These are phyloP conservation scores for Barnettozyma hawaiiensis DNA, from an alignment of 1,139 yeast species.

Conservation along the genomic window DNA sequence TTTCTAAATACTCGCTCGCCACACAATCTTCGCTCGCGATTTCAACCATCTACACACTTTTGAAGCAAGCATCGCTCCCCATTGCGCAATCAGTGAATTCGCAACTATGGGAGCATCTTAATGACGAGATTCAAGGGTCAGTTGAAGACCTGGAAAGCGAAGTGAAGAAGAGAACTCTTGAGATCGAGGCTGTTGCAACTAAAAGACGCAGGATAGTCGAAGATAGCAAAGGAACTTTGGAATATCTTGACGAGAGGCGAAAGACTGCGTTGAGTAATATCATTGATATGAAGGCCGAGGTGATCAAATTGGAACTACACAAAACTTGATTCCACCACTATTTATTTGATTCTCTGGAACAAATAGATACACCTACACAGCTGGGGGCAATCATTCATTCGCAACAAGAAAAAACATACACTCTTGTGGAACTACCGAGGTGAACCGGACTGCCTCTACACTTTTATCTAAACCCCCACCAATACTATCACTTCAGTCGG, in stretches of 20 bases:
- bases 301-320: slow-evolving; percentile 12
- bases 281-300: slow-evolving; percentile 21
- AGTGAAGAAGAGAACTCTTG: slow-evolving; percentile 13
- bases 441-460: too few relatives aligned
- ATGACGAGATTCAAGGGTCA: slow-evolving; percentile 12
- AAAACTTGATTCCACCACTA: not conserved
- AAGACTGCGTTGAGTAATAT: slow-evolving; percentile 19
- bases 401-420: too few relatives aligned
- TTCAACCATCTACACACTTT: slow-evolving; percentile 18
- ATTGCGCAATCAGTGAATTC: slow-evolving; percentile 12
- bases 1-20: slow-evolving; percentile 16
- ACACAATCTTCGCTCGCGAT: slow-evolving; percentile 15
- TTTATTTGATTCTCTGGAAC: too few relatives aligned
- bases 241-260: slow-evolving; percentile 21
- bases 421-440: too few relatives aligned
- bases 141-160: slow-evolving; percentile 12
- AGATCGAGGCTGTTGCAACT: slow-evolving; percentile 17
- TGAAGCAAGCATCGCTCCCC: slow-evolving; percentile 12
- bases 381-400: too few relatives aligned
- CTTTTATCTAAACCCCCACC: too few relatives aligned
- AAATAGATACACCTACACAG: too few relatives aligned
- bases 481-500: too few relatives aligned
- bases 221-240: slow-evolving; percentile 17
- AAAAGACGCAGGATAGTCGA: slow-evolving; percentile 14
- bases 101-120: slow-evolving; percentile 18